phyloP scores from a whole-genome alignment of 2,329 filamentous ascomycete species.

The Alternaria gansuensis region DNA sequence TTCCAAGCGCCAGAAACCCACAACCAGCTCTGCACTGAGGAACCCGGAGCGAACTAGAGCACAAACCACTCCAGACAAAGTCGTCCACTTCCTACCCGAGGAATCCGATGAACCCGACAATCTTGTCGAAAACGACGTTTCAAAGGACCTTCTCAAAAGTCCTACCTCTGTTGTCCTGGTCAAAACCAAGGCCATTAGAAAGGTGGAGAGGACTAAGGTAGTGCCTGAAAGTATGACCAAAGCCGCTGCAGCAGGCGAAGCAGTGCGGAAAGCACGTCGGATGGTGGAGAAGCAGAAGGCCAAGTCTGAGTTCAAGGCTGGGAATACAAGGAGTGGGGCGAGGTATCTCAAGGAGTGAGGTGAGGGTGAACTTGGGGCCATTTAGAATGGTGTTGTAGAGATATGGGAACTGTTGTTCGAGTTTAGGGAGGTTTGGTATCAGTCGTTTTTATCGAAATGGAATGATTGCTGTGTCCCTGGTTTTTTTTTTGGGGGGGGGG shows the following conservation, averaged over 20 bases:
- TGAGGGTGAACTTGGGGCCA: neutral
- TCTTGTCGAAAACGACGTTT: neutral
- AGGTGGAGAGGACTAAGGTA: neutral
- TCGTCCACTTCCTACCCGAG: neutral
- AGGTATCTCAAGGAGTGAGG: conserved; percentile 2
- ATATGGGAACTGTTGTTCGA: no score
- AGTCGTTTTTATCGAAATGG: no score
- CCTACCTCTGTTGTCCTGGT: neutral
- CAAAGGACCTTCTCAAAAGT: neutral
- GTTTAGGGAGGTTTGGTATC: no score
- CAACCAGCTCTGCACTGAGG: neutral
- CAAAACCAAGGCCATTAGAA: neutral
- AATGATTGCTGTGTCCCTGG: no score
- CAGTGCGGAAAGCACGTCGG: neutral
- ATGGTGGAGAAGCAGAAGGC: neutral
- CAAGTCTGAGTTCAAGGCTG: neutral
- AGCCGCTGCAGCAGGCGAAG: conserved; percentile 7
- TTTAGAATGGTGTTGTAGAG: neutral
- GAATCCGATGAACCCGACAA: neutral
- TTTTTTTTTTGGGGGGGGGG: no score
- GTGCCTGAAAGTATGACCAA: conserved; percentile 1
- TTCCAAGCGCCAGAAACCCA: neutral
- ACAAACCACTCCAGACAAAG: neutral
- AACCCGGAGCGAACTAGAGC: neutral
- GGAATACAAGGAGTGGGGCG: conserved; percentile 6